These are phyloP conservation scores for Mucor sp. DNA, from an alignment of 371 early-diverging fungal species.

Conservation along the genomic window DNA sequence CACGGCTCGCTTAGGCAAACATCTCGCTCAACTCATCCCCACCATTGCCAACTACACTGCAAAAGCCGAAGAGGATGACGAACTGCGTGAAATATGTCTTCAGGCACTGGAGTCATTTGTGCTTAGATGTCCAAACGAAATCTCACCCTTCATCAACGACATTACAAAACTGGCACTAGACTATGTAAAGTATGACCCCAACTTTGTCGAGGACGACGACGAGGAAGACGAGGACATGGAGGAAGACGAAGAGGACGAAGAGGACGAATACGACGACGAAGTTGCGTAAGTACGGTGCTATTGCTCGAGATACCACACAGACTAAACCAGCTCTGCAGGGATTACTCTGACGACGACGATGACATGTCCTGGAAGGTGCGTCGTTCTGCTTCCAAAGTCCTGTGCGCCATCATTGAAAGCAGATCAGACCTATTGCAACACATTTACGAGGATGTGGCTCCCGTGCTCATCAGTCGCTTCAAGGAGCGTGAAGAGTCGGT, in stretches of 20 bases:
- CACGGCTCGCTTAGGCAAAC: constrained; percentile 68
- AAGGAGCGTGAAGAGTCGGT: constrained; percentile 93
- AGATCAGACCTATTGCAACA: constrained; percentile 67
- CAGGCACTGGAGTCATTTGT: constrained; percentile 86
- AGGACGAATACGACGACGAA: constrained; percentile 80
- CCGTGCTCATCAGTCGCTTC: constrained; percentile 78
- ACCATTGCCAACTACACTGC: constrained; percentile 58
- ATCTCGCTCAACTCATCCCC: constrained; percentile 70
- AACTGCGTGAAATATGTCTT: constrained; percentile 84
- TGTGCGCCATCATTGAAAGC: constrained; percentile 76
- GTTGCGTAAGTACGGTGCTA: constrained; percentile 38
- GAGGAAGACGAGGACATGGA: constrained; percentile 45
- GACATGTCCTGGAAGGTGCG: constrained; percentile 94
- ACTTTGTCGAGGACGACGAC: constrained; percentile 83
- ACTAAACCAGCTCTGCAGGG: constrained; percentile 32
- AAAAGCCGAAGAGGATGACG: constrained; percentile 76
- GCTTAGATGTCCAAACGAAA: constrained; percentile 76
- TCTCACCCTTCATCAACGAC: constrained; percentile 60
- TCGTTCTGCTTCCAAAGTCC: constrained; percentile 79
- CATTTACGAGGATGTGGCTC: constrained; percentile 70
- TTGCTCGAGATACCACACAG: background rate
- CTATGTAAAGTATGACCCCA: constrained; percentile 87
- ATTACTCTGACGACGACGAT: constrained; percentile 77
- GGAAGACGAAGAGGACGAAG: constrained; percentile 69
- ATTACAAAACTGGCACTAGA: constrained; percentile 68